Conservation (phyloP, 2,329 filamentous ascomycete genomes). For the Aspergillus viridinutans region DNA sequence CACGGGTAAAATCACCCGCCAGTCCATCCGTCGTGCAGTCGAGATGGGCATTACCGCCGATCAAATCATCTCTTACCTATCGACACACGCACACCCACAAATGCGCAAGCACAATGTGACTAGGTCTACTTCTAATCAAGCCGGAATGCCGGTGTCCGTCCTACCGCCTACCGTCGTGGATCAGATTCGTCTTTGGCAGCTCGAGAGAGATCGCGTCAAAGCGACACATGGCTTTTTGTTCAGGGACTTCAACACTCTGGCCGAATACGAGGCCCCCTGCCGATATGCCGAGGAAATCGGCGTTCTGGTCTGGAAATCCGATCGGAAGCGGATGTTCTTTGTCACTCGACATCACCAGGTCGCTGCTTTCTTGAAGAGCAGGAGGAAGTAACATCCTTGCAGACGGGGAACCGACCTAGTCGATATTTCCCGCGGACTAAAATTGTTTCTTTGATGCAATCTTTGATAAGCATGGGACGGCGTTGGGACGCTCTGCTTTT, state of each 20-base stretch:
- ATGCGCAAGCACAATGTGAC: conserved; percentile 62
- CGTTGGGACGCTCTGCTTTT: background rate
- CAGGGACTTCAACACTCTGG: conserved; percentile 74
- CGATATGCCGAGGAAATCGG: conserved; percentile 81
- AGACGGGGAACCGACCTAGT: background rate
- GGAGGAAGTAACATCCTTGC: conserved; percentile 32
- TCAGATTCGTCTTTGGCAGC: conserved; percentile 95
- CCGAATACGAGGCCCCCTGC: conserved; percentile 53
- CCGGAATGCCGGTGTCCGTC: conserved; percentile 53
- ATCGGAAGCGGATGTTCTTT: conserved; percentile 79
- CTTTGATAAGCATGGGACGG: background rate
- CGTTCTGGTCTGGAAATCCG: conserved; percentile 81
- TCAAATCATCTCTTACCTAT: conserved; percentile 91
- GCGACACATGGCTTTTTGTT: conserved; percentile 80
- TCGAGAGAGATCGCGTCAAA: conserved; percentile 92
- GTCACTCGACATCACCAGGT: conserved; percentile 89
- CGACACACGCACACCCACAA: conserved; percentile 89
- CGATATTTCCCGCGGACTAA: background rate
- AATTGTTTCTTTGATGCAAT: background rate
- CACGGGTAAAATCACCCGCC: conserved; percentile 82
- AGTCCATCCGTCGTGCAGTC: conserved; percentile 83
- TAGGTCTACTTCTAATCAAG: conserved; percentile 36
- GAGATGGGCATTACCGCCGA: conserved; percentile 87
- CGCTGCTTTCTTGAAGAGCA: conserved; percentile 68
- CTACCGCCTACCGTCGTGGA: conserved; percentile 94